Percentiles rank a stretch among this genome's conserved stretches.
Evolutionary conservation across 2,329 filamentous ascomycete species (phyloP).

Genomic region (Neodidymelliopsis sp.): DNA sequence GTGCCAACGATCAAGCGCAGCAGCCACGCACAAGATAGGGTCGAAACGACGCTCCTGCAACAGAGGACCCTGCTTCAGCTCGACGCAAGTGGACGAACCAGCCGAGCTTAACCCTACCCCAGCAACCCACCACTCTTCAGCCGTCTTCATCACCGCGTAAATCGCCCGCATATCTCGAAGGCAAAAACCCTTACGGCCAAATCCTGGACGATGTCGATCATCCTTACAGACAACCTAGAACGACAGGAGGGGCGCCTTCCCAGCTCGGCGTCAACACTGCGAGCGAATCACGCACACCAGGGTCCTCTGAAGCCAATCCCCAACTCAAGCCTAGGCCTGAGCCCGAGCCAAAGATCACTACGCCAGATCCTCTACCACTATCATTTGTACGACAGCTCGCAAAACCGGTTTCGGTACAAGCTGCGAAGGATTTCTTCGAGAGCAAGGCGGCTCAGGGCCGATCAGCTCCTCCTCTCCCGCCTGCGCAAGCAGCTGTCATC

Average conservation of each 20-base stretch:
- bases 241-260: constrained; percentile 22
- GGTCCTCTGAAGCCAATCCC: constrained; percentile 26
- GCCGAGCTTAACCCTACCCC: constrained; percentile 10
- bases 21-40: constrained; percentile 22
- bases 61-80: constrained; percentile 11
- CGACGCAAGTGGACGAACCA: constrained; percentile 17
- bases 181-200: constrained; percentile 44
- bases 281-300: constrained; percentile 28
- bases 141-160: constrained; percentile 21
- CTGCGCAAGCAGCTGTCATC: constrained; percentile 12
- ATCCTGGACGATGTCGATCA: constrained; percentile 35
- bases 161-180: constrained; percentile 38
- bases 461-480: constrained; percentile 21
- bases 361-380: constrained; percentile 12
- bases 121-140: constrained; percentile 14
- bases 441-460: constrained; percentile 28
- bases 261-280: constrained; percentile 31
- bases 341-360: constrained; percentile 14
- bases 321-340: constrained; percentile 21
- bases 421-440: constrained; percentile 40
- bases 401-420: constrained; percentile 35
- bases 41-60: constrained; percentile 16
- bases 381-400: constrained; percentile 13
- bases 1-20: constrained; percentile 21
- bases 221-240: constrained; percentile 26